These are phyloP conservation scores for button mushroom (Agaricus bisporus) DNA, from an alignment of 768 basidiomycete species.

Conservation along the genomic window DNA sequence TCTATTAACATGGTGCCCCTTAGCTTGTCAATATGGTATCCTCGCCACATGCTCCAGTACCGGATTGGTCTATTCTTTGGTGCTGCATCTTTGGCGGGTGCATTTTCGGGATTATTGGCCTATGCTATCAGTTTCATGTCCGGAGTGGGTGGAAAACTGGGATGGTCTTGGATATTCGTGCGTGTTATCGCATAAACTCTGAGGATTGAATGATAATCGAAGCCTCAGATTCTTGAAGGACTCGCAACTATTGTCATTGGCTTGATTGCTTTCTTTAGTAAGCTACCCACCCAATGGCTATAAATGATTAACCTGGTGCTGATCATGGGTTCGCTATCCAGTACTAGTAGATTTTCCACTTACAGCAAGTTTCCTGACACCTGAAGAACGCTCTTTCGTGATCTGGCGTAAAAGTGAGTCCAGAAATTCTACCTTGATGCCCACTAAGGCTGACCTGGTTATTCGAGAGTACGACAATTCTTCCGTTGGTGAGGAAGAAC, in stretches of 20 bases:
- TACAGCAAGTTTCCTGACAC: slow-evolving; percentile 55
- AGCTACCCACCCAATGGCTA: slow-evolving; percentile 5
- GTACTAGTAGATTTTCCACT: slow-evolving; percentile 58
- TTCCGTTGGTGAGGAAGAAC: slow-evolving; percentile 55
- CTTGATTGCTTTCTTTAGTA: slow-evolving; percentile 44
- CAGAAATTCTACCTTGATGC: not conserved
- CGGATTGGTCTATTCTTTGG: slow-evolving; percentile 62
- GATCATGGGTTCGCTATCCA: slow-evolving; percentile 14
- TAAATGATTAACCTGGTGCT: not conserved
- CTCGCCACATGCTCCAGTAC: slow-evolving; percentile 51
- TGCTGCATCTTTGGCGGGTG: slow-evolving; percentile 57
- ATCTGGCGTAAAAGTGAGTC: slow-evolving; percentile 49
- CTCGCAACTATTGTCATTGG: slow-evolving; percentile 53
- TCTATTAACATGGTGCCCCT: not conserved
- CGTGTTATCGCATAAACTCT: slow-evolving; percentile 11
- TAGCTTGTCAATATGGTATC: slow-evolving; percentile 66
- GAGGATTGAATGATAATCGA: not conserved
- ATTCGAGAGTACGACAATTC: slow-evolving; percentile 47
- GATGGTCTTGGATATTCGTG: slow-evolving; percentile 70
- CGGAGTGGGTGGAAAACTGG: slow-evolving; percentile 36
- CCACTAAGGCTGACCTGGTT: not conserved
- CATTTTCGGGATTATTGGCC: slow-evolving; percentile 55
- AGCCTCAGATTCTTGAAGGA: slow-evolving; percentile 56
- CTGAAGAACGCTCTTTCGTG: slow-evolving; percentile 50
- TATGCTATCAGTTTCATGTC: slow-evolving; percentile 50